These are phyloP conservation scores for Neonectria punicea DNA, from an alignment of 2,329 filamentous ascomycete genomes.

Conservation along the genomic window DNA sequence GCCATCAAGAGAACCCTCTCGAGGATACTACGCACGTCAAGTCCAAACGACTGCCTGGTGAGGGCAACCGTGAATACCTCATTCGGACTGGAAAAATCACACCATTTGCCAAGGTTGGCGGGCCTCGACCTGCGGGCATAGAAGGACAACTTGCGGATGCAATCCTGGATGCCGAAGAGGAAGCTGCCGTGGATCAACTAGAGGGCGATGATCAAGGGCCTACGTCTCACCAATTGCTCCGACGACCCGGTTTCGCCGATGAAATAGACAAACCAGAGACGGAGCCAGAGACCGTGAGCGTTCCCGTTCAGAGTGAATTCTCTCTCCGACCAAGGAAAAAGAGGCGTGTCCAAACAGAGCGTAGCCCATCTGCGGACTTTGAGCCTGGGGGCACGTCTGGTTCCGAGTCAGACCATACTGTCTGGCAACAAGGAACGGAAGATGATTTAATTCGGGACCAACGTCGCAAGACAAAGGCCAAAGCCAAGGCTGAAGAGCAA, in stretches of 20 bases:
- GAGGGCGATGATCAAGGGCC: slow-evolving; percentile 57
- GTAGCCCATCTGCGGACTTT: slow-evolving; percentile 60
- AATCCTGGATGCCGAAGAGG: slow-evolving; percentile 84
- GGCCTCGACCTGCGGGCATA: slow-evolving; percentile 68
- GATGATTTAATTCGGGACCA: slow-evolving; percentile 52
- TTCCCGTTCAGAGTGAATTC: slow-evolving; percentile 62
- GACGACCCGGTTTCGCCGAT: slow-evolving; percentile 75
- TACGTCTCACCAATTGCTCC: slow-evolving; percentile 76
- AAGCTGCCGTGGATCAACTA: slow-evolving; percentile 58
- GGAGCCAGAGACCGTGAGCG: slow-evolving; percentile 30
- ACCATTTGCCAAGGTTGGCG: slow-evolving; percentile 84
- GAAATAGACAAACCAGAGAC: slow-evolving; percentile 40
- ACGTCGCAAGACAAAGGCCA: slow-evolving; percentile 56
- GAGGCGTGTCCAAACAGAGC: slow-evolving; percentile 52
- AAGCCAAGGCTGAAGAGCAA: slow-evolving; percentile 48
- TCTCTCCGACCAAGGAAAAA: slow-evolving; percentile 69
- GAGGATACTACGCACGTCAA: slow-evolving; percentile 56
- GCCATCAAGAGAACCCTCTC: slow-evolving; percentile 66
- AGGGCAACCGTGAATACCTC: slow-evolving; percentile 87
- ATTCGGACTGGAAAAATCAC: slow-evolving; percentile 98
- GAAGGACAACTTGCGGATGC: slow-evolving; percentile 79
- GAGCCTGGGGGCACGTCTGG: slow-evolving; percentile 47
- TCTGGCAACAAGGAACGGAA: slow-evolving; percentile 53
- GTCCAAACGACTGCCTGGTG: slow-evolving; percentile 75
- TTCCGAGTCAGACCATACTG: slow-evolving; percentile 48